Evolutionary conservation across 2,329 filamentous ascomycete species (phyloP).

Genomic region (Colletotrichum sansevieriae): DNA sequence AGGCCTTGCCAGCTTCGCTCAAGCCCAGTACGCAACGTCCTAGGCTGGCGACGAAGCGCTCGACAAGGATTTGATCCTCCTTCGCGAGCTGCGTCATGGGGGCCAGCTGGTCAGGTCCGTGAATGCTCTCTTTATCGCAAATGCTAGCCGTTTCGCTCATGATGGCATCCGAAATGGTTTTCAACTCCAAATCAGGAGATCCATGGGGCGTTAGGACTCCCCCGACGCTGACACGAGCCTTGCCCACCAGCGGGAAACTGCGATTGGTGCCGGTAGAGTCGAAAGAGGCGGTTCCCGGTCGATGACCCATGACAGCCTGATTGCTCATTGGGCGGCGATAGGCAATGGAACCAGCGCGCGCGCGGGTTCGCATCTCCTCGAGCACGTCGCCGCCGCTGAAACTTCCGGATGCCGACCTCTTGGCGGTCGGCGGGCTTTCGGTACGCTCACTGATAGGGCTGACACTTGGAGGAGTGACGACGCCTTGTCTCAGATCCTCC

Average conservation of each 20-base stretch:
- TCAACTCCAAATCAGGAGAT: conserved; percentile 64
- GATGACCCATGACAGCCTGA: conserved; percentile 59
- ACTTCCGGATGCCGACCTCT: conserved; percentile 43
- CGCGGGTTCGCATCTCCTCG: conserved; percentile 41
- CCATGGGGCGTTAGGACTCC: conserved; percentile 61
- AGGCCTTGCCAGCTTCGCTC: conserved; percentile 65
- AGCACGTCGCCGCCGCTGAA: conserved; percentile 46
- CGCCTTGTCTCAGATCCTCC: conserved; percentile 31
- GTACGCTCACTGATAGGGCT: conserved; percentile 39
- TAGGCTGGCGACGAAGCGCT: conserved; percentile 70
- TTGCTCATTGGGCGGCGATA: conserved; percentile 58
- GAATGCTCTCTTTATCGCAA: conserved; percentile 51
- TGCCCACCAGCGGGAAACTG: conserved; percentile 73
- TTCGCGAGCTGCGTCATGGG: conserved; percentile 62
- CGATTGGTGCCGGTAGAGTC: conserved; percentile 70
- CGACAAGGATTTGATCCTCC: conserved; percentile 72
- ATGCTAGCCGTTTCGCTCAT: conserved; percentile 62
- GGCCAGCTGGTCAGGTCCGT: conserved; percentile 50
- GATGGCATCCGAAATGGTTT: conserved; percentile 62
- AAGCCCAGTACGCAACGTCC: conserved; percentile 72
- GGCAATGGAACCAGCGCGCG: conserved; percentile 51
- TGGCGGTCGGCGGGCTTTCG: conserved; percentile 39
- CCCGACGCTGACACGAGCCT: conserved; percentile 58
- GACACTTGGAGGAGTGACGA: conserved; percentile 35
- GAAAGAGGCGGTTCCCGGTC: conserved; percentile 69